These are phyloP conservation scores for Euclidium syriacum DNA, from an alignment of 345 rosid species.

Conservation along the genomic window DNA sequence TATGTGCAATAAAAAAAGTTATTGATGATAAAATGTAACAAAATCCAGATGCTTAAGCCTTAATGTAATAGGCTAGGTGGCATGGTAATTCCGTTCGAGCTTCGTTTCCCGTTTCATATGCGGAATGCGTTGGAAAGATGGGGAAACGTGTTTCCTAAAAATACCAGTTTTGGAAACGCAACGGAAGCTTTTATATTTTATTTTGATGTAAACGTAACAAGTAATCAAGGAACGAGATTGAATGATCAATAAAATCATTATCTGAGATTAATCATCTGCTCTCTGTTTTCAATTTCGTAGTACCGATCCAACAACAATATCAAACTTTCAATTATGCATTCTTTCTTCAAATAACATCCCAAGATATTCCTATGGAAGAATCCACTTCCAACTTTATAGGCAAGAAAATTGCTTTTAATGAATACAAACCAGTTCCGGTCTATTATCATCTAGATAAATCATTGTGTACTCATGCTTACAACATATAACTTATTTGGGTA, in stretches of 20 bases:
- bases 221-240: too few species aligned
- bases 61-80: too few species aligned
- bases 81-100: too few species aligned
- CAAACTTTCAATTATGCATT: background rate
- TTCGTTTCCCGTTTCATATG: too few species aligned
- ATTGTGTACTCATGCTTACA: conserved; percentile 3
- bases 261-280: too few species aligned
- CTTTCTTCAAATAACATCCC: background rate
- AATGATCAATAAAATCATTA: too few species aligned
- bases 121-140: too few species aligned
- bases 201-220: too few species aligned
- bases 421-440: background rate
- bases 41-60: background rate
- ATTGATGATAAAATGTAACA: background rate
- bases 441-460: background rate
- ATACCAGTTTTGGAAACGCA: too few species aligned
- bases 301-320: background rate
- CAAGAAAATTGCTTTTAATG: background rate
- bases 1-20: background rate
- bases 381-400: background rate
- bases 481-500: conserved; percentile 3
- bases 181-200: too few species aligned
- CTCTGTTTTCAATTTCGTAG: background rate
- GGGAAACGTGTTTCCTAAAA: too few species aligned
- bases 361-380: background rate